These are phyloP conservation scores for Chrysopogon serrulatus DNA, from an alignment of 176 grass and related monocot species.

Conservation along the genomic window DNA sequence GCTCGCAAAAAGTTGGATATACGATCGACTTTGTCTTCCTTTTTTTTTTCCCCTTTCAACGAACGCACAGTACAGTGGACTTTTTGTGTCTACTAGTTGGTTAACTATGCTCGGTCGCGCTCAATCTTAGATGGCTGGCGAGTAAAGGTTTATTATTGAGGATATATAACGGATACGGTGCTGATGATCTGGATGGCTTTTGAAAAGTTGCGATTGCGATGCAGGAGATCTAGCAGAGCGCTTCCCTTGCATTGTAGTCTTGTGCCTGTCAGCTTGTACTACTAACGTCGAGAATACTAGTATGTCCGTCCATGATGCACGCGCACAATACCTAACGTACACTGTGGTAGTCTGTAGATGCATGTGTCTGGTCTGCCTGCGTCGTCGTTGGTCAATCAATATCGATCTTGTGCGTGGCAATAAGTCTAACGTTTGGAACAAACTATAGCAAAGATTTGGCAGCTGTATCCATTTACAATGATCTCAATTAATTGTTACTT, in stretches of 20 bases:
- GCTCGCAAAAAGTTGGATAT: background rate
- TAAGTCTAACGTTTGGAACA: no score
- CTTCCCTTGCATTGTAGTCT: background rate
- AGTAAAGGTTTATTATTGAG: no score
- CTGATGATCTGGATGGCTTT: constrained; percentile 34
- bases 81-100: background rate
- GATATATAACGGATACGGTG: no score
- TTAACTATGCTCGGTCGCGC: background rate
- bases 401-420: no score
- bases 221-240: constrained; percentile 8
- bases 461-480: no score
- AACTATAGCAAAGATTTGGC: no score
- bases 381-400: no score
- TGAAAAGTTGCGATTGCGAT: background rate
- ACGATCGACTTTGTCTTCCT: background rate
- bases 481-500: no score
- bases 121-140: background rate
- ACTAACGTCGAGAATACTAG: background rate
- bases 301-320: constrained; percentile 2
- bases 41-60: background rate
- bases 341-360: no score
- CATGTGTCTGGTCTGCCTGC: no score
- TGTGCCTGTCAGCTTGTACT: constrained; percentile 19
- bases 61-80: background rate
- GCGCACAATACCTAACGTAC: background rate